phyloP scores from a whole-genome alignment of 2,329 filamentous ascomycete species.

The Fusarium annulatum region DNA sequence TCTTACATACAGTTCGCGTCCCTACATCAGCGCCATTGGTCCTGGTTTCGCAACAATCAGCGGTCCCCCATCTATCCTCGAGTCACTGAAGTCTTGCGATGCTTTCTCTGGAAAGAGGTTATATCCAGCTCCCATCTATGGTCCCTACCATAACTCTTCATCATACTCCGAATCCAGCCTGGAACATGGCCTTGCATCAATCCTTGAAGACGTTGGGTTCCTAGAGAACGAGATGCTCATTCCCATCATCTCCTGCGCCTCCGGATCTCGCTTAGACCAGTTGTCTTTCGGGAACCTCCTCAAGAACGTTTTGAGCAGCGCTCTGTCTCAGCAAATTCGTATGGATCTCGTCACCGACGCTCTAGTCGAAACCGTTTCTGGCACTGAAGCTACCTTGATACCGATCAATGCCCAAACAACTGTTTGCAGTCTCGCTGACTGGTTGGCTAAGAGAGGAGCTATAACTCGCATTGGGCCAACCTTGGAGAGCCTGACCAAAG shows the following conservation, averaged over 20 bases:
- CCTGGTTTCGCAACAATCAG: neutral
- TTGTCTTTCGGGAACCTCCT: neutral
- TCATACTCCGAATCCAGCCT: neutral
- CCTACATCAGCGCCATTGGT: neutral
- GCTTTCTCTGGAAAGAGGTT: neutral
- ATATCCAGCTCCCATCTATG: neutral
- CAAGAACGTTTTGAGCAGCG: neutral
- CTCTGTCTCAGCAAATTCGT: neutral
- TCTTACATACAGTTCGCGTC: neutral
- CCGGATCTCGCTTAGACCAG: neutral
- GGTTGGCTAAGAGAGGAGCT: neutral
- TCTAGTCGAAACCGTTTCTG: neutral
- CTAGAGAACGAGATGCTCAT: neutral
- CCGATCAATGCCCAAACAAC: neutral
- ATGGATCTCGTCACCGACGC: neutral
- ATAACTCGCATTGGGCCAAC: neutral
- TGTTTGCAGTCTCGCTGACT: neutral
- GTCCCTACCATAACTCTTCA: neutral
- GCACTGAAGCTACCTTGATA: neutral
- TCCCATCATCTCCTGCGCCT: neutral
- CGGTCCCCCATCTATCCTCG: neutral
- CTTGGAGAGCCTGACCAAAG: neutral
- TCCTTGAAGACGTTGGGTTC: neutral
- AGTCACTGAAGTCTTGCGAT: neutral
- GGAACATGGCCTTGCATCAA: neutral